Conservation (phyloP, 2,329 filamentous ascomycete species). For the Didymella segeticola region DNA sequence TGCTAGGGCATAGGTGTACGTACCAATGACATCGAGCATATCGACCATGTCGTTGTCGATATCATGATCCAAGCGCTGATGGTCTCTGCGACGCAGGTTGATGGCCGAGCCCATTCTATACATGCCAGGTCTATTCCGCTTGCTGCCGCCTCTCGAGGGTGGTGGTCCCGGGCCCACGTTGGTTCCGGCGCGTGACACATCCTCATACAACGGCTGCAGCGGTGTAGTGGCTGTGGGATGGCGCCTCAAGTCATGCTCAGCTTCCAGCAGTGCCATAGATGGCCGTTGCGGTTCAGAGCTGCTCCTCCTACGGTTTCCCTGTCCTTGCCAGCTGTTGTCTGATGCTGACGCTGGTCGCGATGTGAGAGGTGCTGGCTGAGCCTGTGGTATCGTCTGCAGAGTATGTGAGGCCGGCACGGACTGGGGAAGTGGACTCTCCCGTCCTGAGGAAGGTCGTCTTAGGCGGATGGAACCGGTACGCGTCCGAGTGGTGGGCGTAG, state of each 20-base stretch:
- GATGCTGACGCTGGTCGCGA: constrained; percentile 8
- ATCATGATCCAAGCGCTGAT: constrained; percentile 54
- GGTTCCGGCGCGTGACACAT: constrained; percentile 19
- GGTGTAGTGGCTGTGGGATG: constrained; percentile 36
- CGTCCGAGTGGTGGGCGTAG: constrained; percentile 13
- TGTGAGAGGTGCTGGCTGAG: constrained; percentile 1
- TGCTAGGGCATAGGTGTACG: constrained; percentile 31
- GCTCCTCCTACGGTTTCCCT: constrained; percentile 38
- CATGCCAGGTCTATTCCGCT: constrained; percentile 25
- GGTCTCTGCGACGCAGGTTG: constrained; percentile 33
- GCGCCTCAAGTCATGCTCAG: constrained; percentile 36
- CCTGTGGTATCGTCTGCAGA: constrained; percentile 13
- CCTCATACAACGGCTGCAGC: constrained; percentile 44
- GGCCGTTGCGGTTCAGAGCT: constrained; percentile 44
- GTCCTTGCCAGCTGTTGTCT: constrained; percentile 25
- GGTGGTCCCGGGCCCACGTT: constrained; percentile 24
- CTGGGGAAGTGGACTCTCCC: constrained; percentile 3
- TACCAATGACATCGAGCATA: constrained; percentile 73
- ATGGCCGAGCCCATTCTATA: constrained; percentile 33
- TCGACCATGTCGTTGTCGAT: constrained; percentile 66
- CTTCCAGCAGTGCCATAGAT: constrained; percentile 27
- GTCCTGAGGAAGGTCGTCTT: constrained; percentile 26
- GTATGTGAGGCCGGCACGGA: constrained; percentile 7
- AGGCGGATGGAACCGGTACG: constrained; percentile 40
- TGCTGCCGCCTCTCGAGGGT: constrained; percentile 18